phyloP scores from a whole-genome alignment of 495 filamentous ascomycete species.

The Hypoxylon fragiforme region DNA sequence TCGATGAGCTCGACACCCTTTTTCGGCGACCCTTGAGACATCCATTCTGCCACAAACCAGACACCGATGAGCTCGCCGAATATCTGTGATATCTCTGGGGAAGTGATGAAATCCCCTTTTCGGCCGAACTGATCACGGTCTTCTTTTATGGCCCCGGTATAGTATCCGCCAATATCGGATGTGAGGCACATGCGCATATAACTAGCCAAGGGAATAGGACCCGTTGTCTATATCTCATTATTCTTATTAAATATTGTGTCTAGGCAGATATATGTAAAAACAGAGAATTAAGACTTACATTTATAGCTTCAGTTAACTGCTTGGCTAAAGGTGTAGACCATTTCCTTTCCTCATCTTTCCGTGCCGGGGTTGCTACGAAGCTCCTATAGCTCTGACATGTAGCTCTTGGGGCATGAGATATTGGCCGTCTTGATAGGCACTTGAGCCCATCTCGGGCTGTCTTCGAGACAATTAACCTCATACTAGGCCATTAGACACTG shows the following conservation, averaged over 20 bases:
- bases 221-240: slow-evolving; percentile 62
- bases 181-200: slow-evolving; percentile 99
- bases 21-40: slow-evolving; percentile 75
- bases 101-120: slow-evolving; percentile 94
- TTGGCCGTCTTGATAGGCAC: slow-evolving; percentile 18
- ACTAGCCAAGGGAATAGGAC: slow-evolving; percentile 85
- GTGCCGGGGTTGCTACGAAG: slow-evolving; percentile 37
- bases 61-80: slow-evolving; percentile 93
- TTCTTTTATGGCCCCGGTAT: slow-evolving; percentile 68
- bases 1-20: slow-evolving; percentile 85
- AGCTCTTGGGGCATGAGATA: slow-evolving; percentile 9
- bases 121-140: slow-evolving; percentile 82
- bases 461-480: slow-evolving; percentile 31
- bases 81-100: slow-evolving; percentile 94
- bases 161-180: slow-evolving; percentile 88
- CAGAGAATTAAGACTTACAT: slow-evolving; percentile 51
- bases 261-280: neutral
- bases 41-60: slow-evolving; percentile 96
- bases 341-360: slow-evolving; percentile 55
- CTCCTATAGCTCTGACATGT: slow-evolving; percentile 24
- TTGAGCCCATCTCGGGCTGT: slow-evolving; percentile 29
- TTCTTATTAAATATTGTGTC: slow-evolving; percentile 2
- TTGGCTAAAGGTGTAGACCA: slow-evolving; percentile 94
- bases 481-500: slow-evolving; percentile 1
- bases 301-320: slow-evolving; percentile 79